Conservation (phyloP, 2,329 filamentous ascomycete species). For the Fonsecaea nubica region DNA sequence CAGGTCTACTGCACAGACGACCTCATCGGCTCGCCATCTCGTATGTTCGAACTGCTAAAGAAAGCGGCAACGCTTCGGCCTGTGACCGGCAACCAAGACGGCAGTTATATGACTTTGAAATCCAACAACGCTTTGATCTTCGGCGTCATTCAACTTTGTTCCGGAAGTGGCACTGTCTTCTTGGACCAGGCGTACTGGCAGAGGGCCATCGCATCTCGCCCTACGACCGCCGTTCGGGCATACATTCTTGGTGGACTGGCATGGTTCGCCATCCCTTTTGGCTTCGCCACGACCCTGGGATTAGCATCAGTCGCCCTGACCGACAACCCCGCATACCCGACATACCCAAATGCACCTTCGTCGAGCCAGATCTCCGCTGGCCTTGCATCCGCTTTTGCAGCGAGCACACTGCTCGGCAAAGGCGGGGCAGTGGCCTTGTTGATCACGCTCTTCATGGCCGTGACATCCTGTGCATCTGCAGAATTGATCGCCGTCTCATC, state of each 20-base stretch:
- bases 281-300: constrained; percentile 56
- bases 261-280: constrained; percentile 58
- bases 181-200: constrained; percentile 57
- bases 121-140: constrained; percentile 54
- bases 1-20: constrained; percentile 70
- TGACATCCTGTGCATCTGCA: constrained; percentile 80
- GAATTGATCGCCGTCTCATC: constrained; percentile 86
- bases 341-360: constrained; percentile 42
- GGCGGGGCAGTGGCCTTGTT: constrained; percentile 41
- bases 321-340: constrained; percentile 52
- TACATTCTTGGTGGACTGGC: constrained; percentile 53
- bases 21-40: constrained; percentile 71
- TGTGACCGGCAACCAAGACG: constrained; percentile 60
- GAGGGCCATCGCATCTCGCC: constrained; percentile 51
- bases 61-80: constrained; percentile 54
- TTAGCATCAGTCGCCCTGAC: constrained; percentile 55
- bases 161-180: constrained; percentile 46
- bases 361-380: constrained; percentile 39
- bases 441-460: constrained; percentile 49
- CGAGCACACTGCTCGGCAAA: constrained; percentile 40
- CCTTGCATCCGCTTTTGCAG: constrained; percentile 40
- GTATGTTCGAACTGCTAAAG: constrained; percentile 59
- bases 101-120: constrained; percentile 64
- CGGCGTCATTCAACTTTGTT: constrained; percentile 52
- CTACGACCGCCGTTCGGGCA: constrained; percentile 48